phyloP scores from a whole-genome alignment of 2,329 filamentous ascomycete genomes.

The Meredithiella fracta region DNA sequence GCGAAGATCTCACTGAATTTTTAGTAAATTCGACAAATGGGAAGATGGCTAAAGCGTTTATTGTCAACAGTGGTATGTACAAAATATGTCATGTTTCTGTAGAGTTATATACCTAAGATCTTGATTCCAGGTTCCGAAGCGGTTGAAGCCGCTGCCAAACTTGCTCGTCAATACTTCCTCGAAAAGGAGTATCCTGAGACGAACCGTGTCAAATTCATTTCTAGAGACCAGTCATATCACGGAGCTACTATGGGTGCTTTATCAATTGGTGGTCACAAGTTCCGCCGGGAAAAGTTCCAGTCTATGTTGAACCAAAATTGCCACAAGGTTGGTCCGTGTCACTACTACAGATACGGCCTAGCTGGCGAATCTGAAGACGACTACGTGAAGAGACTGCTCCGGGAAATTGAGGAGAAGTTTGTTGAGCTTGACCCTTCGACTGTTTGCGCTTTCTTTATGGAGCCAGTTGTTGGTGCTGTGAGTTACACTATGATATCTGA shows the following conservation, averaged over 20 bases:
- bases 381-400: constrained; percentile 43
- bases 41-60: constrained; percentile 22
- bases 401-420: constrained; percentile 53
- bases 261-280: constrained; percentile 44
- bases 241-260: constrained; percentile 45
- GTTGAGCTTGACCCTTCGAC: constrained; percentile 43
- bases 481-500: neutral
- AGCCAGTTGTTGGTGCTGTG: constrained; percentile 52
- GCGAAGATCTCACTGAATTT: neutral
- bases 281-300: constrained; percentile 44
- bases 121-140: constrained; percentile 32
- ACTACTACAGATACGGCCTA: constrained; percentile 41
- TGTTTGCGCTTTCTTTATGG: constrained; percentile 56
- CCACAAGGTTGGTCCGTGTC: constrained; percentile 48
- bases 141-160: constrained; percentile 32
- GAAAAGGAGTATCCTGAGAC: constrained; percentile 22
- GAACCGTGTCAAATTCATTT: constrained; percentile 25
- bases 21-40: constrained; percentile 19
- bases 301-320: constrained; percentile 40
- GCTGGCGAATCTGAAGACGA: constrained; percentile 35
- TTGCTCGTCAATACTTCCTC: constrained; percentile 31
- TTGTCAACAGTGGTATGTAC: constrained; percentile 22
- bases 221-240: constrained; percentile 29
- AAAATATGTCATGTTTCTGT: too few relatives aligned
- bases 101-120: neutral